A percentile compares a stretch with the other conserved stretches of the same genome.
phyloP scores from a whole-genome alignment of 2,329 filamentous ascomycete genomes.

The Cryphonectria carpinicola region DNA sequence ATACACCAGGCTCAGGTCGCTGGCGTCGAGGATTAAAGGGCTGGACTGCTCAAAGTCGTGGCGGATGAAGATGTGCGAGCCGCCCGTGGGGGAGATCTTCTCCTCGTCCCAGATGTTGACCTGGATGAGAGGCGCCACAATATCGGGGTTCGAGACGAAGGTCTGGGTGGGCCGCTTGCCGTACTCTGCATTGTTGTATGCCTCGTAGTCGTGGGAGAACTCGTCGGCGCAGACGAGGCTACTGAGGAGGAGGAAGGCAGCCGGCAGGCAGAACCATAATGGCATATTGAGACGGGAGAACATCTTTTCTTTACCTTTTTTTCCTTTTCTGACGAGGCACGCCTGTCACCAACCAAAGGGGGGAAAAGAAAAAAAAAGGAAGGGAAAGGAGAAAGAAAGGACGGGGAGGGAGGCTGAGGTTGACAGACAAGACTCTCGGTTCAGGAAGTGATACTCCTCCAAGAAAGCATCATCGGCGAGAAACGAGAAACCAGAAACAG shows the following conservation, averaged over 20 bases:
- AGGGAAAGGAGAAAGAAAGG: background rate
- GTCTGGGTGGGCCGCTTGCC: slow-evolving; percentile 39
- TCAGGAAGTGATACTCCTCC: background rate
- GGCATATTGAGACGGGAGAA: background rate
- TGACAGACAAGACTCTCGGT: background rate
- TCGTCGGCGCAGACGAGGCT: slow-evolving; percentile 7
- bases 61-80: slow-evolving; percentile 41
- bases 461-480: background rate
- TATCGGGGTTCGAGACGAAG: slow-evolving; percentile 37
- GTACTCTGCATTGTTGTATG: slow-evolving; percentile 37
- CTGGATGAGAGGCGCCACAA: slow-evolving; percentile 41
- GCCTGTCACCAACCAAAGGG: background rate
- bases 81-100: slow-evolving; percentile 35
- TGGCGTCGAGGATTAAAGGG: slow-evolving; percentile 41
- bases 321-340: background rate
- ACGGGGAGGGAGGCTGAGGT: background rate
- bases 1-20: slow-evolving; percentile 44
- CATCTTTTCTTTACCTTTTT: background rate
- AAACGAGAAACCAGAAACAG: background rate
- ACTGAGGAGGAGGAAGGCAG: background rate
- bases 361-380: too few relatives aligned
- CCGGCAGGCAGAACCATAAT: background rate
- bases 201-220: slow-evolving; percentile 32
- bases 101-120: slow-evolving; percentile 38
- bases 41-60: slow-evolving; percentile 34